A percentile compares a stretch with the other conserved stretches of the same genome.
Conservation (phyloP, 1,284 basidiomycete species). For the Caloboletus firmus region DNA sequence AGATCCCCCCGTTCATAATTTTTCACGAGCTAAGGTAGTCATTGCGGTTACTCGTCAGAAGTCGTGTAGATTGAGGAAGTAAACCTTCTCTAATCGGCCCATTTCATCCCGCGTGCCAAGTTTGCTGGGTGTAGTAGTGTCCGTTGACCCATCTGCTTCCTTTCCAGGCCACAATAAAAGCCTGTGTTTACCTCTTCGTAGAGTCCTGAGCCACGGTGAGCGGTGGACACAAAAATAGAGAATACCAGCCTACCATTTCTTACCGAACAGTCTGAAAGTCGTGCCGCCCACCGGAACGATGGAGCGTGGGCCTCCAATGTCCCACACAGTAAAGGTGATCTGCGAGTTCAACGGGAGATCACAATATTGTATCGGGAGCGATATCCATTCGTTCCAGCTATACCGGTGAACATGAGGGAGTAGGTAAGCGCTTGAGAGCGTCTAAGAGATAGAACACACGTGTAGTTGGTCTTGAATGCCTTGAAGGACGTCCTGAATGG, state of each 20-base stretch:
- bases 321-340: slow-evolving; percentile 93
- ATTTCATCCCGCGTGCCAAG: slow-evolving; percentile 81
- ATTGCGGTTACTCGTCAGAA: neutral
- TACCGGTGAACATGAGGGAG: slow-evolving; percentile 3
- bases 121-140: slow-evolving; percentile 87
- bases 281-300: slow-evolving; percentile 85
- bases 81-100: slow-evolving; percentile 87
- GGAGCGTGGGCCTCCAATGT: slow-evolving; percentile 78
- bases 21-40: slow-evolving; percentile 76
- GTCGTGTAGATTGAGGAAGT: neutral
- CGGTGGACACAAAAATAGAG: neutral
- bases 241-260: slow-evolving; percentile 68
- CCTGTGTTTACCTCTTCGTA: slow-evolving; percentile 90
- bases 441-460: slow-evolving; percentile 44
- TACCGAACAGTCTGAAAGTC: slow-evolving; percentile 87
- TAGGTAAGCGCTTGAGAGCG: neutral
- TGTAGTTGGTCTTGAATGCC: slow-evolving; percentile 82
- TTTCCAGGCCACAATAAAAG: slow-evolving; percentile 80
- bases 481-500: slow-evolving; percentile 92
- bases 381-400: slow-evolving; percentile 96
- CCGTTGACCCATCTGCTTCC: slow-evolving; percentile 82
- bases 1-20: slow-evolving; percentile 94
- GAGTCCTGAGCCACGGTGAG: slow-evolving; percentile 57
- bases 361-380: slow-evolving; percentile 87
- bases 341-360: slow-evolving; percentile 88